phyloP scores from a whole-genome alignment of 306 rosid species.

The Ormosia emarginata region DNA sequence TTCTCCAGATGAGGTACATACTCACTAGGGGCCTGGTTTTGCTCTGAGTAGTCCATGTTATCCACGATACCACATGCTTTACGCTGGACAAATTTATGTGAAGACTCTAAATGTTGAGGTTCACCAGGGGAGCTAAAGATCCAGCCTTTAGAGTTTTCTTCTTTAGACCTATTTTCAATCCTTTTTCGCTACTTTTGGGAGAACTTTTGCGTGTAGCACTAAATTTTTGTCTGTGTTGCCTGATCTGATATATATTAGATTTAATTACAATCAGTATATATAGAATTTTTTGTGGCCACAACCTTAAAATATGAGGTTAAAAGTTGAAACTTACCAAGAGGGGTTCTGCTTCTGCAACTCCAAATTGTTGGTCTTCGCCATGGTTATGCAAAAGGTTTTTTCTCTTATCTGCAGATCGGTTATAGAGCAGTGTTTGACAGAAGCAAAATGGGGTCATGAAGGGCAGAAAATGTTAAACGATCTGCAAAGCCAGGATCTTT shows the following conservation, averaged over 20 bases:
- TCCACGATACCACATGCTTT: not conserved
- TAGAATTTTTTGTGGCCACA: not conserved
- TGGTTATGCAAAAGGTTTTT: not conserved
- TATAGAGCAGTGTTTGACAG: not conserved
- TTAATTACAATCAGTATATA: not conserved
- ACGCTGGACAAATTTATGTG: conserved; percentile 2
- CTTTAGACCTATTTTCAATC: not conserved
- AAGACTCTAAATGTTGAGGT: conserved; percentile 32
- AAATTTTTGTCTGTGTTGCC: conserved; percentile 25
- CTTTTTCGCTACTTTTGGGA: conserved; percentile 27
- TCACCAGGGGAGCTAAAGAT: not conserved
- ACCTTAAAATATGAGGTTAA: not conserved
- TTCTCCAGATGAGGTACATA: conserved; percentile 25
- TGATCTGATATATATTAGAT: conserved; percentile 25
- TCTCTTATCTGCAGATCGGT: conserved; percentile 10
- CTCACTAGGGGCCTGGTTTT: conserved; percentile 1
- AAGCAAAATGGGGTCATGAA: not conserved
- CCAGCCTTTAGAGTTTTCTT: too few relatives aligned
- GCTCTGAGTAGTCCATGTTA: not conserved
- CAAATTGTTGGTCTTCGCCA: conserved; percentile 1
- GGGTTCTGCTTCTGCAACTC: conserved; percentile 31
- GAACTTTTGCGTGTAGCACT: conserved; percentile 22
- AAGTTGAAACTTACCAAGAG: conserved; percentile 34
- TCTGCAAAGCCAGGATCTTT: not conserved
- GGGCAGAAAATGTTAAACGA: not conserved